Conservation (phyloP, 192 early-diverging fungal genomes). For the Gamsiella multidivaricata region DNA sequence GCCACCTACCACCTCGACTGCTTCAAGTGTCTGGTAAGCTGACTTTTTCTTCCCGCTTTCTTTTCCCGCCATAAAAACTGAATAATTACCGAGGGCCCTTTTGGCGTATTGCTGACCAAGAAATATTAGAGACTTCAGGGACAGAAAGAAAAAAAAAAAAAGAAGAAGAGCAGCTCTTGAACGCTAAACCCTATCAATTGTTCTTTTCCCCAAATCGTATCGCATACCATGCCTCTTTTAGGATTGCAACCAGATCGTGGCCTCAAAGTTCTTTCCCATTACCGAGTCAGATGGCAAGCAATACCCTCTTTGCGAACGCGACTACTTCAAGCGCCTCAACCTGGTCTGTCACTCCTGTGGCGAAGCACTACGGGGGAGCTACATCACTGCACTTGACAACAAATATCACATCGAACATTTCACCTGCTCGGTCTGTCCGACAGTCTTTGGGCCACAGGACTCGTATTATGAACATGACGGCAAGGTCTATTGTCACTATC, state of each 20-base stretch:
- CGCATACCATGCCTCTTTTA: constrained; percentile 39
- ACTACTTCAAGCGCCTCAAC: constrained; percentile 86
- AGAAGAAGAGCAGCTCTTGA: neutral
- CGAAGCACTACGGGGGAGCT: constrained; percentile 86
- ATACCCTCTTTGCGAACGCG: constrained; percentile 86
- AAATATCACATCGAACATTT: constrained; percentile 99
- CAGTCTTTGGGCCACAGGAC: constrained; percentile 93
- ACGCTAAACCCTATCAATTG: neutral
- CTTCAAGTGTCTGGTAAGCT: constrained; percentile 87
- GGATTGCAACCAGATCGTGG: constrained; percentile 83
- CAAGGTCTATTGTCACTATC: constrained; percentile 93
- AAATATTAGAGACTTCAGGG: neutral
- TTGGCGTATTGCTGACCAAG: constrained; percentile 1
- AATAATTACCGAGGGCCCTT: neutral
- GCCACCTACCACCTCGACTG: constrained; percentile 94
- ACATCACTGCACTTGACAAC: constrained; percentile 90
- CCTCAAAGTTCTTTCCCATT: constrained; percentile 87
- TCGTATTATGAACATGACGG: constrained; percentile 96
- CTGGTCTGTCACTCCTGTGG: constrained; percentile 88
- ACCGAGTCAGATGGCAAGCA: constrained; percentile 63
- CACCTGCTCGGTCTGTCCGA: constrained; percentile 92
- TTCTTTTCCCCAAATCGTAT: neutral
- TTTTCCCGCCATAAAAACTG: neutral
- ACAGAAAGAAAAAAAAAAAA: neutral
- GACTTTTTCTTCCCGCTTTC: neutral